Conservation (phyloP, 305 asterid species). For the Fraxinus nigra region DNA sequence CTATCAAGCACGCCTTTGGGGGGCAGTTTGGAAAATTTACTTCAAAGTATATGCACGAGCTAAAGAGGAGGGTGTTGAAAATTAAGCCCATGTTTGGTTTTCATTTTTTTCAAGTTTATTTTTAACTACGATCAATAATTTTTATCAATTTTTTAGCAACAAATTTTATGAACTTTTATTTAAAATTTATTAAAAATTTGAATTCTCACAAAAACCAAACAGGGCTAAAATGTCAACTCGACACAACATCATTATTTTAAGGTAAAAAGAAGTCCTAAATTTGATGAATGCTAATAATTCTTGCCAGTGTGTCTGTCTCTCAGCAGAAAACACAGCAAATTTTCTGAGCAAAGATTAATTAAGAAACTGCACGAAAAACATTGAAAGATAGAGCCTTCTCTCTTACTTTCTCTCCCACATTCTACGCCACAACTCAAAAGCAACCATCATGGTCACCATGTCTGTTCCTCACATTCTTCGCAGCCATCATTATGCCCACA, state of each 20-base stretch:
- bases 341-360: neutral
- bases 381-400: conserved; percentile 8
- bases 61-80: neutral
- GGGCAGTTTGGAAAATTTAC: neutral
- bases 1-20: neutral
- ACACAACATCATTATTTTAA: neutral
- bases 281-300: conserved; percentile 32
- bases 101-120: too few relatives aligned
- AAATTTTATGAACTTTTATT: too few relatives aligned
- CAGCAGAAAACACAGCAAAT: neutral
- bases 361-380: conserved; percentile 41
- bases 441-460: conserved; percentile 40
- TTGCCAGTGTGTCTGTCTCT: conserved; percentile 9
- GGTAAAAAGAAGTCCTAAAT: neutral
- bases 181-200: too few relatives aligned
- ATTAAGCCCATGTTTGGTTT: too few relatives aligned
- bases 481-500: conserved; percentile 50
- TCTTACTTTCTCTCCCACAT: conserved; percentile 3
- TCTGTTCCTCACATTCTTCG: conserved; percentile 24
- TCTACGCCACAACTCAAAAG: conserved; percentile 41
- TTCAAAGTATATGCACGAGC: neutral
- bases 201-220: too few relatives aligned
- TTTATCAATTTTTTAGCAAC: too few relatives aligned
- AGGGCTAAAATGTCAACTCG: neutral
- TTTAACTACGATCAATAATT: neutral